Conservation (phyloP, 768 basidiomycete species). For the Suillus decipiens region DNA sequence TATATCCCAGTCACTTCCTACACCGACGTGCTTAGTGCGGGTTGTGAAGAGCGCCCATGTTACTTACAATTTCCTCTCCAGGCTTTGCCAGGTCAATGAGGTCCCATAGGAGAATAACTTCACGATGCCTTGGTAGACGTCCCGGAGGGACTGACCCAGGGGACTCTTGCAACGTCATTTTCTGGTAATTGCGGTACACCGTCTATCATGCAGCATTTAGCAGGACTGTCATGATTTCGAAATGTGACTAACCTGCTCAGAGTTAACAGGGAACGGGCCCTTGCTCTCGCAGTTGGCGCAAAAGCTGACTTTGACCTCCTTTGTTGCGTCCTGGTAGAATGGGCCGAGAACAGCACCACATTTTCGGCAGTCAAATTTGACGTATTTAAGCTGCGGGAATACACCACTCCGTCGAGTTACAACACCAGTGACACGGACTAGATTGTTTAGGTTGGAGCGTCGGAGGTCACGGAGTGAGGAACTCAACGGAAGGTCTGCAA, state of each 20-base stretch:
- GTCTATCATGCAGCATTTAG: conserved; percentile 55
- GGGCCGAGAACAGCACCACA: conserved; percentile 94
- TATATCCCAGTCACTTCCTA: conserved; percentile 98
- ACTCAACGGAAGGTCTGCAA: conserved; percentile 89
- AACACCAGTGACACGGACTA: conserved; percentile 94
- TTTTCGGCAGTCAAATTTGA: conserved; percentile 97
- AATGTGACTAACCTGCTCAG: conserved; percentile 74
- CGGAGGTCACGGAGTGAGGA: conserved; percentile 93
- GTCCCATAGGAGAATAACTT: conserved; percentile 97
- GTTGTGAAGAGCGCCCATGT: neutral
- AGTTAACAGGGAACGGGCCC: conserved; percentile 95
- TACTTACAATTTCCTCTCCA: conserved; percentile 92
- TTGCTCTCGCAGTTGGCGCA: conserved; percentile 94
- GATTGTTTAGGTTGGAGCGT: conserved; percentile 88
- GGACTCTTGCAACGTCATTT: conserved; percentile 97
- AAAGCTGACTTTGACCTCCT: conserved; percentile 91
- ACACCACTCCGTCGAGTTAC: conserved; percentile 95
- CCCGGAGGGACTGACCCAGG: conserved; percentile 98
- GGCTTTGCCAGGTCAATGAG: conserved; percentile 98
- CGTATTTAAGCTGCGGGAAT: conserved; percentile 99
- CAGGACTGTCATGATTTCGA: neutral
- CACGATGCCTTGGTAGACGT: conserved; percentile 93
- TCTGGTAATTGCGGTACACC: conserved; percentile 97
- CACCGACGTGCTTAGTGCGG: conserved; percentile 14
- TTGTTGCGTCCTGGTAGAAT: conserved; percentile 96